A percentile compares a stretch with the other conserved stretches of the same genome.
phyloP scores from a whole-genome alignment of 1,284 basidiomycete genomes.

The Boletus smithii region DNA sequence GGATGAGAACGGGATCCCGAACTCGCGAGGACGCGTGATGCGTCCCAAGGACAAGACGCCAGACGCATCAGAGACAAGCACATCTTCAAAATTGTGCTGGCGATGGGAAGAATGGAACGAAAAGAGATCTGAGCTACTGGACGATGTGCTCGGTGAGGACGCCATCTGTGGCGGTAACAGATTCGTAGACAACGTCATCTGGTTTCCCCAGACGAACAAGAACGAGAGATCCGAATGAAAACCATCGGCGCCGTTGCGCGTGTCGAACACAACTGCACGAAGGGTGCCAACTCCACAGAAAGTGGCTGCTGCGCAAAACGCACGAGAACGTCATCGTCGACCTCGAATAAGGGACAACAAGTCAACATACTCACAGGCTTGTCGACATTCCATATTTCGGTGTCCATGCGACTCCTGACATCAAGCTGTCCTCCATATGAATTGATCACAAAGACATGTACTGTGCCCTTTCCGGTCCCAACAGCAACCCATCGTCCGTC shows the following conservation, averaged over 20 bases:
- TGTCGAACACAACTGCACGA: slow-evolving; percentile 52
- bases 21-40: slow-evolving; percentile 37
- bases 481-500: slow-evolving; percentile 74
- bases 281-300: slow-evolving; percentile 53
- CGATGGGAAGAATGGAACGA: slow-evolving; percentile 35
- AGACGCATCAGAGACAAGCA: slow-evolving; percentile 62
- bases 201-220: slow-evolving; percentile 46
- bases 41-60: slow-evolving; percentile 56
- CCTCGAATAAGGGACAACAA: not conserved
- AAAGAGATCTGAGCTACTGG: slow-evolving; percentile 35
- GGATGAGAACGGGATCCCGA: slow-evolving; percentile 27
- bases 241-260: slow-evolving; percentile 35
- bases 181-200: slow-evolving; percentile 37
- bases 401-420: slow-evolving; percentile 59
- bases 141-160: slow-evolving; percentile 34
- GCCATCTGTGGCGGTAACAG: slow-evolving; percentile 37
- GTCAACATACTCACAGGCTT: slow-evolving; percentile 42
- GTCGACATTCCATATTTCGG: slow-evolving; percentile 52
- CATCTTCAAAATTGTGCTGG: slow-evolving; percentile 54
- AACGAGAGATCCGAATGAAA: slow-evolving; percentile 48
- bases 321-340: slow-evolving; percentile 5
- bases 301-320: slow-evolving; percentile 42
- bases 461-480: slow-evolving; percentile 57
- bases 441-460: slow-evolving; percentile 75
- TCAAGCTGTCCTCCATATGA: slow-evolving; percentile 72